Base-by-base conservation (phyloP, 139 green algal species). In the Tetradesmus obliquus region DNA sequence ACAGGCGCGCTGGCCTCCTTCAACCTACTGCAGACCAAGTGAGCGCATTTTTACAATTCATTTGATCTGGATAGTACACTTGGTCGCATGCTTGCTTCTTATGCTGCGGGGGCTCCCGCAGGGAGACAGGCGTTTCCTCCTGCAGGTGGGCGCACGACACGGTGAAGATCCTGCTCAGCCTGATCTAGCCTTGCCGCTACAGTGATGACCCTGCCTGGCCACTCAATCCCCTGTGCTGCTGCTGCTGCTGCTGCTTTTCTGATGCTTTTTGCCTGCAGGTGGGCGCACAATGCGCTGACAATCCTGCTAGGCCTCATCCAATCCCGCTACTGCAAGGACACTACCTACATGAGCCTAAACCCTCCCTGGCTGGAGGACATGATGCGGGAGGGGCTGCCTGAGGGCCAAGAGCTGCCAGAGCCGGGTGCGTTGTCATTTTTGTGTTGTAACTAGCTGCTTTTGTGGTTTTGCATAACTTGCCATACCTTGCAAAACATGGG, bases 311-410 rank as follows among this genome's bases (percentile, higher is more conserved):
- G 71, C 9, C 45, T 89, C 6, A 89, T 89, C 13, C 24, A 45
- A 45, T 20, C 7, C 81, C 79, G 62, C 54, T 83, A 60, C 62
- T 51, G 58, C 71, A 86, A 72, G 8, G 71, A 86, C 51, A 45
- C 87, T 5, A 71, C 69, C 45, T 88, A 88, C 22, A 19, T 45
- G 55, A 55, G 3, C 54, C 71, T 93, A 8, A 90, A 62, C 7
- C 91, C 91, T 6, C 86, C 87, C 22, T 94, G 82, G 88, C 88
- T 94, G 15, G 80, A 84, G 83, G 79, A 66, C 12, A 60, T 85
- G 80, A 90, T 93, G 87, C 32, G 80, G 12, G 91, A 79, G 79
- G 88, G 13, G 0, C 58, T 81, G 62, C 13, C 32, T 55, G 69
- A 53, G 20, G 69, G 17, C 5, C 15, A 62, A 45, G 20, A 91